Evolutionary conservation across 164 flowering plant genomes (phyloP).

Genomic region (Brasenia schreberi): DNA sequence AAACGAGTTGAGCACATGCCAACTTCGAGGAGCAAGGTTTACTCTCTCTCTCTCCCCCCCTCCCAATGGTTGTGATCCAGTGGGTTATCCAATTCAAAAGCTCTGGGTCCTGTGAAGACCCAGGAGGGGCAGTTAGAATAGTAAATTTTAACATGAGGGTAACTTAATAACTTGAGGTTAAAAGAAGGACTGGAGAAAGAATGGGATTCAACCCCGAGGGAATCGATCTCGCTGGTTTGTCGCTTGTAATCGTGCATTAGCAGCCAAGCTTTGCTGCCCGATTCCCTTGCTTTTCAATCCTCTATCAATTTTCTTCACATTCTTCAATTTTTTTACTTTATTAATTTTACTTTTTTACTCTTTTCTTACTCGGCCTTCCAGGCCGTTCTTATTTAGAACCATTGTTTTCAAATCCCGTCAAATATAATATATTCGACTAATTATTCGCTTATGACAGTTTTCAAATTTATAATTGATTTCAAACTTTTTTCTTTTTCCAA

Average conservation of each 20-base stretch:
- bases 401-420: too few relatives aligned
- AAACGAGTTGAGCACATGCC: too few relatives aligned
- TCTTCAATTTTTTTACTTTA: constrained; percentile 13
- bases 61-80: not conserved
- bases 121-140: constrained; percentile 4
- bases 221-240: constrained; percentile 68
- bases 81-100: not conserved
- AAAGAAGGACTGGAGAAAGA: not conserved
- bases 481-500: too few relatives aligned
- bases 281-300: constrained; percentile 27
- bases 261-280: constrained; percentile 60
- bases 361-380: constrained; percentile 4
- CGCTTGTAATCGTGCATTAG: constrained; percentile 41
- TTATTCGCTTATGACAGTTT: not conserved
- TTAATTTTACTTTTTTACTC: constrained; percentile 1
- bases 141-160: not conserved
- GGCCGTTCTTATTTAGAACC: not conserved
- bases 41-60: too few relatives aligned
- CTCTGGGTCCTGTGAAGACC: not conserved
- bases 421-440: too few relatives aligned
- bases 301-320: constrained; percentile 23
- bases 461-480: not conserved
- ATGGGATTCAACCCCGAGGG: constrained; percentile 31
- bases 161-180: not conserved
- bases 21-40: too few relatives aligned